Percentiles rank a stretch among this genome's conserved stretches.
These are phyloP conservation scores for Pyrrhoderma noxium DNA, from an alignment of 1,284 basidiomycete genomes.

Conservation along the genomic window DNA sequence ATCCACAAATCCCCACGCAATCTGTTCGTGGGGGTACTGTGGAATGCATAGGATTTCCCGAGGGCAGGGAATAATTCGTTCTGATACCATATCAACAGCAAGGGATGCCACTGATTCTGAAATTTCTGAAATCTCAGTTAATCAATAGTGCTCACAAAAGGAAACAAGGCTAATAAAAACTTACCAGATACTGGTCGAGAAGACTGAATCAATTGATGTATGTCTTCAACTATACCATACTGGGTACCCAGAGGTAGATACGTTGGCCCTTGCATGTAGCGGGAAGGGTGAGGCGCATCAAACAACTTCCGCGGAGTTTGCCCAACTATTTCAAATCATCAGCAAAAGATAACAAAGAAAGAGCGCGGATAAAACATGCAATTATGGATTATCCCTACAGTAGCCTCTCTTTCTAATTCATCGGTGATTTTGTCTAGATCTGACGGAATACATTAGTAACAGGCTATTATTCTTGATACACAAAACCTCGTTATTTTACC, in stretches of 20 bases:
- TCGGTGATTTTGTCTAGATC: constrained; percentile 83
- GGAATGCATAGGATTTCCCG: constrained; percentile 55
- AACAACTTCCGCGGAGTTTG: constrained; percentile 92
- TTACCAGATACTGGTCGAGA: constrained; percentile 53
- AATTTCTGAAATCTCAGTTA: constrained; percentile 36
- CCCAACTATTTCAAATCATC: constrained; percentile 49
- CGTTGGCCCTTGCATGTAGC: constrained; percentile 62
- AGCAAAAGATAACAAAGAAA: constrained; percentile 12
- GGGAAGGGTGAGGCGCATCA: constrained; percentile 68
- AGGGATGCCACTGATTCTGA: constrained; percentile 46
- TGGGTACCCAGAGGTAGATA: constrained; percentile 63
- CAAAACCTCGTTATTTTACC: constrained; percentile 34
- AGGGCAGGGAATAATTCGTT: constrained; percentile 59
- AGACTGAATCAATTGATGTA: constrained; percentile 54
- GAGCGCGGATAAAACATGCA: constrained; percentile 40
- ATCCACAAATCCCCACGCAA: constrained; percentile 58
- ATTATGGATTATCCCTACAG: constrained; percentile 93
- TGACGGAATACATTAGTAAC: constrained; percentile 25
- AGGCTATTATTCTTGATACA: neutral
- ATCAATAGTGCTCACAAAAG: neutral
- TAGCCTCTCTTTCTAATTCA: constrained; percentile 83
- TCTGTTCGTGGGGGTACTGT: constrained; percentile 53
- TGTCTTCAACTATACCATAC: constrained; percentile 78
- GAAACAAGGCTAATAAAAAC: constrained; percentile 8
- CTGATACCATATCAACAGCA: constrained; percentile 47